A percentile compares a stretch with the other conserved stretches of the same genome.
Evolutionary conservation across 1,284 basidiomycete genomes (phyloP).

Genomic region (Hemileia vastatrix): DNA sequence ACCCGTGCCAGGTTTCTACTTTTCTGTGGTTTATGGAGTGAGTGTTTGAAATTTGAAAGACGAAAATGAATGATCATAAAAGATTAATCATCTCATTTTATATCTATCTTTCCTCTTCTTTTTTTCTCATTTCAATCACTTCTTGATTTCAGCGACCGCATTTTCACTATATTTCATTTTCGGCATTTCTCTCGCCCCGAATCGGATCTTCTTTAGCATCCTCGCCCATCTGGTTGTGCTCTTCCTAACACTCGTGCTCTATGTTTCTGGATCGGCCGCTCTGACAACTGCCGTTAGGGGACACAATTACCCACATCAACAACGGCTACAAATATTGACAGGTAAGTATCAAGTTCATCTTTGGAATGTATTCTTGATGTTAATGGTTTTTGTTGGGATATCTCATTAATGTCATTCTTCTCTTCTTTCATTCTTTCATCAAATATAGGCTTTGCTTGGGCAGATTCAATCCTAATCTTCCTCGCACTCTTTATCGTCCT

Average conservation of each 20-base stretch:
- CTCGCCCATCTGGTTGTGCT: conserved; percentile 10
- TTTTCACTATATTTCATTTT: conserved; percentile 3
- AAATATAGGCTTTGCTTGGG: conserved; percentile 14
- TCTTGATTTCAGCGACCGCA: not conserved
- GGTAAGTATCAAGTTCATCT: too few species aligned
- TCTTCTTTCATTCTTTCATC: not conserved
- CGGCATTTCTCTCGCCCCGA: not conserved
- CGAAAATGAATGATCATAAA: too few species aligned
- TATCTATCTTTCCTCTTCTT: not conserved
- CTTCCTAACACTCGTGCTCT: conserved; percentile 7
- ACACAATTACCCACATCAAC: conserved; percentile 4
- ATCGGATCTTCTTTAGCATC: conserved; percentile 10
- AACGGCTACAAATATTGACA: conserved; percentile 10
- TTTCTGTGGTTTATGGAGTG: conserved; percentile 22
- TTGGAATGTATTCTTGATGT: too few species aligned
- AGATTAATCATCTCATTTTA: not conserved
- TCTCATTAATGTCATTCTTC: not conserved
- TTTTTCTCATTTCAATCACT: not conserved
- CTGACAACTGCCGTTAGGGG: conserved; percentile 4
- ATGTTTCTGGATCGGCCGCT: conserved; percentile 17
- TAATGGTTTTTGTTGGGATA: too few species aligned
- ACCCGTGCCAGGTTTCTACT: conserved; percentile 5
- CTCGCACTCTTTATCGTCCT: conserved; percentile 2
- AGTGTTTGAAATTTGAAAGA: too few species aligned
- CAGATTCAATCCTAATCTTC: conserved; percentile 13